A percentile compares a stretch with the other conserved stretches of the same genome.
Conservation (phyloP, 371 early-diverging fungal species). For the Saksenaea oblongispora region DNA sequence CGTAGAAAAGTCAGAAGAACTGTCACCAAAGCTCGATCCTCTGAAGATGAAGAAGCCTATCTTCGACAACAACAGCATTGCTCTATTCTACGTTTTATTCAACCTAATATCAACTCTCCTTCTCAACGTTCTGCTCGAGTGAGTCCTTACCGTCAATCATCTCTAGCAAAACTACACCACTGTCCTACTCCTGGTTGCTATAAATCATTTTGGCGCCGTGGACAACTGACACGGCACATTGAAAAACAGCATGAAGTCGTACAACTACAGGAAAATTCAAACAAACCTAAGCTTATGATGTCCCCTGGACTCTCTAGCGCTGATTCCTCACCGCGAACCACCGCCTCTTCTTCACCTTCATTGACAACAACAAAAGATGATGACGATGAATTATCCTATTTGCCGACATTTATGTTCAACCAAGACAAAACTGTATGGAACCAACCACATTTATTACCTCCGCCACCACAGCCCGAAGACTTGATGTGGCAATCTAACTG, state of each 20-base stretch:
- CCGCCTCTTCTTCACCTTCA: background rate
- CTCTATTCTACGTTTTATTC: conserved; percentile 43
- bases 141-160: conserved; percentile 26
- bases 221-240: conserved; percentile 47
- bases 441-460: background rate
- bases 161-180: conserved; percentile 34
- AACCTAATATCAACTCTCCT: conserved; percentile 16
- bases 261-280: conserved; percentile 11
- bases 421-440: background rate
- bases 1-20: conserved; percentile 16
- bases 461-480: background rate
- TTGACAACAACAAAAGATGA: background rate
- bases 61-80: conserved; percentile 43
- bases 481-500: background rate
- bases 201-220: conserved; percentile 50
- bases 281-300: conserved; percentile 1
- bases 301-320: background rate
- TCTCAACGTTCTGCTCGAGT: conserved; percentile 6
- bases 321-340: conserved; percentile 1
- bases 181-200: conserved; percentile 42
- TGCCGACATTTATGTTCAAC: background rate
- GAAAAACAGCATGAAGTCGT: conserved; percentile 22
- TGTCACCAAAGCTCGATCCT: conserved; percentile 18
- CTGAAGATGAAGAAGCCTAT: conserved; percentile 42
- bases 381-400: background rate